Percentiles rank a stretch among this genome's conserved stretches.
These are phyloP conservation scores for Lasiodiplodia sp. DNA, from an alignment of 2,329 filamentous ascomycete species.

Conservation along the genomic window DNA sequence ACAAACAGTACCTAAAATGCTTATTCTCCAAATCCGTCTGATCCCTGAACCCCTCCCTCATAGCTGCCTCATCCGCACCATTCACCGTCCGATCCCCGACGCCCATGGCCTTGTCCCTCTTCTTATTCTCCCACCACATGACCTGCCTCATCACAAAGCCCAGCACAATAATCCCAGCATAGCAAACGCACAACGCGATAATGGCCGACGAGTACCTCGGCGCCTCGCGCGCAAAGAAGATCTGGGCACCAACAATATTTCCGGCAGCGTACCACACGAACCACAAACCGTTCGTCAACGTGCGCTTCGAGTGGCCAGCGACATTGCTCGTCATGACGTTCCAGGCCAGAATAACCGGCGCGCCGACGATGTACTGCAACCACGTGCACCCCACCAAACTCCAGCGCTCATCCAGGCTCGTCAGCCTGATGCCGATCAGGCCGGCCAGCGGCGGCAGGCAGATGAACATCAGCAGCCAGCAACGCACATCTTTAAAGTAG, in stretches of 20 bases:
- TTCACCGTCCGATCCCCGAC: conserved; percentile 34
- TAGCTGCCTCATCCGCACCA: conserved; percentile 38
- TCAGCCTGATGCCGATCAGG: conserved; percentile 59
- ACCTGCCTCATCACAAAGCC: conserved; percentile 37
- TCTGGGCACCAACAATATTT: conserved; percentile 57
- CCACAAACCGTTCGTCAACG: conserved; percentile 58
- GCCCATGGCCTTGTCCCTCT: conserved; percentile 40
- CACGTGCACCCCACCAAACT: conserved; percentile 61
- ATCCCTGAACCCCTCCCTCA: conserved; percentile 45
- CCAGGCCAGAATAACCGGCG: conserved; percentile 61
- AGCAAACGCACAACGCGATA: conserved; percentile 53
- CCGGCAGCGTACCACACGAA: conserved; percentile 59
- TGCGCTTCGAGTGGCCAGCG: conserved; percentile 61
- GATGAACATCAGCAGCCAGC: conserved; percentile 46
- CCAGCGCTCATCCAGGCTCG: conserved; percentile 54
- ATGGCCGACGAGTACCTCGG: conserved; percentile 56
- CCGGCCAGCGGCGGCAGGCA: conserved; percentile 57
- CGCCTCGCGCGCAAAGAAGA: conserved; percentile 54
- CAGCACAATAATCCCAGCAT: conserved; percentile 52
- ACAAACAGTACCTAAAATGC: conserved; percentile 42
- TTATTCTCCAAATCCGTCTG: conserved; percentile 43
- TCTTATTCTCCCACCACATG: conserved; percentile 46
- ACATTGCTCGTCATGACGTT: conserved; percentile 54
- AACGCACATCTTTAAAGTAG: conserved; percentile 41
- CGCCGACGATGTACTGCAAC: conserved; percentile 59